Conservation (phyloP, 805 yeast genomes). For the Metschnikowia hibisci region DNA sequence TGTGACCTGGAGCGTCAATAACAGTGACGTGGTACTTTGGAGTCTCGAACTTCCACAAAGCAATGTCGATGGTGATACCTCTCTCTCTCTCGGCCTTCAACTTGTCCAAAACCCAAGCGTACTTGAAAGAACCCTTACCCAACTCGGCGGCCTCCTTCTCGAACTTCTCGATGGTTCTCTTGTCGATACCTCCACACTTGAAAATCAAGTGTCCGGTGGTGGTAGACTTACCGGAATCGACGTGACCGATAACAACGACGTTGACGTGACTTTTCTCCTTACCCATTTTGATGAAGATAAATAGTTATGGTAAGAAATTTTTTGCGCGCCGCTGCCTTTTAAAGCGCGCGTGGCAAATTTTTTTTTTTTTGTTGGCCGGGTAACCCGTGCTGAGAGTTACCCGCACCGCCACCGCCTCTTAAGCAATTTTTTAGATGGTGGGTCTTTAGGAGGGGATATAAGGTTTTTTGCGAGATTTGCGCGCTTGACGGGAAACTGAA, state of each 20-base stretch:
- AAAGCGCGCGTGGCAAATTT: not conserved
- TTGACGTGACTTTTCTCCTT: slow-evolving; percentile 96
- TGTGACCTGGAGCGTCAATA: too few species aligned
- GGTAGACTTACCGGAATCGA: slow-evolving; percentile 96
- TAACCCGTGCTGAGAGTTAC: slow-evolving; percentile 6
- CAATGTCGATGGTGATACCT: too few species aligned
- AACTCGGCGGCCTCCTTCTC: slow-evolving; percentile 97
- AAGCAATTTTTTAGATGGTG: too few species aligned
- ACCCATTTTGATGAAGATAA: slow-evolving; percentile 50
- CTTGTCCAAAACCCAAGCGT: slow-evolving; percentile 83
- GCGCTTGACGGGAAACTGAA: too few species aligned
- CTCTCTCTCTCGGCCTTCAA: slow-evolving; percentile 94
- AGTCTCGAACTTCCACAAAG: too few species aligned
- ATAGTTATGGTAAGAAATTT: slow-evolving; percentile 2
- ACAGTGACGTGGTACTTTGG: too few species aligned
- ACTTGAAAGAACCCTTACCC: slow-evolving; percentile 74
- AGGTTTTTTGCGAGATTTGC: too few species aligned
- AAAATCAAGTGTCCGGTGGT: slow-evolving; percentile 98
- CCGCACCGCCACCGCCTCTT: not conserved
- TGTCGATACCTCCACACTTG: slow-evolving; percentile 99
- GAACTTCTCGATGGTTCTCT: slow-evolving; percentile 97
- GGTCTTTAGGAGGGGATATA: too few species aligned
- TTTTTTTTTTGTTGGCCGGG: slow-evolving; percentile 9
- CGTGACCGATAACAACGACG: slow-evolving; percentile 99
- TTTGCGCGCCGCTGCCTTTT: not conserved